Conservation (phyloP, 805 yeast species). For the Candida cerambycidarum region DNA sequence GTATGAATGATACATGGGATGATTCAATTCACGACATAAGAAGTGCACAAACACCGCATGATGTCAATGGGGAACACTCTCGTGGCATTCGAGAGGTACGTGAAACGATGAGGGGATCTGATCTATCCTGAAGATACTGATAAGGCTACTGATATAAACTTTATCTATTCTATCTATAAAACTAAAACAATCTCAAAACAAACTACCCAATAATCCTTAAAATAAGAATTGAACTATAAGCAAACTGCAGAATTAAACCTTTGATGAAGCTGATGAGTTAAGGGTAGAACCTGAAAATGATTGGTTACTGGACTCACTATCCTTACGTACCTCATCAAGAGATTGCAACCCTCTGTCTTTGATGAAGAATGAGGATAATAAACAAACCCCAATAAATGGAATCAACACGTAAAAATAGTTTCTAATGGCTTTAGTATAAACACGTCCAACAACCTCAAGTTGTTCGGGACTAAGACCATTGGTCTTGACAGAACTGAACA, state of each 20-base stretch:
- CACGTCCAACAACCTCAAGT: conserved; percentile 19
- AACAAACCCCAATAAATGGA: conserved; percentile 35
- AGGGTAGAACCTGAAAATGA: conserved; percentile 1
- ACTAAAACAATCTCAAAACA: neutral
- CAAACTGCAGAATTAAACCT: neutral
- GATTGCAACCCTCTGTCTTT: conserved; percentile 38
- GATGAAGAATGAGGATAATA: conserved; percentile 29
- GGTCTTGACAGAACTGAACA: conserved; percentile 25
- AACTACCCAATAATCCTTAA: neutral
- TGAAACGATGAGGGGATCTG: too few relatives aligned
- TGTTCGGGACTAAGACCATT: conserved; percentile 19
- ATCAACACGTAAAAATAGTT: conserved; percentile 36
- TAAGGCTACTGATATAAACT: too few relatives aligned
- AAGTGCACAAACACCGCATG: too few relatives aligned
- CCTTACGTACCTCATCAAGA: conserved; percentile 27
- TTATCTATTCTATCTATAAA: too few relatives aligned
- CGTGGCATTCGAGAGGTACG: too few relatives aligned
- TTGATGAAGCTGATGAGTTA: conserved; percentile 5
- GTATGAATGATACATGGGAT: too few relatives aligned
- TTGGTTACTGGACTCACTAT: conserved; percentile 1
- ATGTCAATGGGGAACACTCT: too few relatives aligned
- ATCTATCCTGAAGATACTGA: too few relatives aligned
- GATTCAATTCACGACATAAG: too few relatives aligned
- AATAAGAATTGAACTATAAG: neutral
- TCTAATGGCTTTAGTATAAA: conserved; percentile 33